Percentiles rank a stretch among this genome's conserved stretches.
Evolutionary conservation across 345 rosid genomes (phyloP).

Genomic region (Noccaea caerulescens): DNA sequence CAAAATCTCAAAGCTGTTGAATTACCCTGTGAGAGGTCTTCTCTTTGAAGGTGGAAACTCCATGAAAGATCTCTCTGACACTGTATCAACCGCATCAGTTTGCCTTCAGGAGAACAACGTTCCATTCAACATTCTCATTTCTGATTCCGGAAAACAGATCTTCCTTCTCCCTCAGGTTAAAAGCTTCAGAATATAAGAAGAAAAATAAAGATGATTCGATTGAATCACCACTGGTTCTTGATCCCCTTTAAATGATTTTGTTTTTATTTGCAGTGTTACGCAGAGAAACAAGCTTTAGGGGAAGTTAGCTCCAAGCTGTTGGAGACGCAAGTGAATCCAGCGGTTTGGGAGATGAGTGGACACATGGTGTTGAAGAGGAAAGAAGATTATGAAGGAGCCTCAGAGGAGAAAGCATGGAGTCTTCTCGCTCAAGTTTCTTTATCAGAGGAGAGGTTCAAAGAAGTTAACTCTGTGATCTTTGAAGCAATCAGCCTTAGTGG

Average conservation of each 20-base stretch:
- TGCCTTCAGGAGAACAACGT: constrained; percentile 92
- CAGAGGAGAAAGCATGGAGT: constrained; percentile 90
- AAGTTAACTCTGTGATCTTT: constrained; percentile 68
- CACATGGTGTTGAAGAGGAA: constrained; percentile 94
- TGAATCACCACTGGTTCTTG: neutral
- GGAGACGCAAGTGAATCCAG: constrained; percentile 98
- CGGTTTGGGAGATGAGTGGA: constrained; percentile 99
- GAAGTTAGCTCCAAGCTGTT: constrained; percentile 78
- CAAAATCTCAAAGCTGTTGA: constrained; percentile 64
- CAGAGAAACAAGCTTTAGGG: constrained; percentile 96
- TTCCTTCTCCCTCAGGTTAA: constrained; percentile 89
- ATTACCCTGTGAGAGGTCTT: constrained; percentile 88
- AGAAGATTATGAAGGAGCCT: constrained; percentile 84
- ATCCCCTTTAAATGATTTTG: neutral
- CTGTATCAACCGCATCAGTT: constrained; percentile 72
- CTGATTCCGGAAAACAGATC: constrained; percentile 76
- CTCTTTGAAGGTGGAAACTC: constrained; percentile 80
- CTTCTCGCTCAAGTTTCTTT: constrained; percentile 90
- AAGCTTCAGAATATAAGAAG: neutral
- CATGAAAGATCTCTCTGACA: constrained; percentile 55
- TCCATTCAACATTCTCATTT: constrained; percentile 82
- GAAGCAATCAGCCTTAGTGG: constrained; percentile 53
- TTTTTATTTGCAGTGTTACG: constrained; percentile 67
- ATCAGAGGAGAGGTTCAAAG: constrained; percentile 79
- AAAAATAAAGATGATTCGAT: neutral